phyloP scores from a whole-genome alignment of 371 early-diverging fungal species.

The Dinochytrium kinnereticum region DNA sequence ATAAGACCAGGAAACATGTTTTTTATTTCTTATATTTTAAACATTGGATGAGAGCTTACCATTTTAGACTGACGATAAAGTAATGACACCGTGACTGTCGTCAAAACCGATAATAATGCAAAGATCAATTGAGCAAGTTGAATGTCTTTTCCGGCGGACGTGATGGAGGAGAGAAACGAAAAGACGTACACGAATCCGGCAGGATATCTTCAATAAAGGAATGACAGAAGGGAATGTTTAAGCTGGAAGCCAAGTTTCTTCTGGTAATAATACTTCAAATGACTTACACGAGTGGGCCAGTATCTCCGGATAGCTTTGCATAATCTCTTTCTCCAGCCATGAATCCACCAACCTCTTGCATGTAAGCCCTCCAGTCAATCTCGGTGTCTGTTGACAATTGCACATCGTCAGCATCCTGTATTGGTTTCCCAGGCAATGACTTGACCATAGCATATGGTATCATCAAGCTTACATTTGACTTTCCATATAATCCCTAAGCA shows the following conservation, averaged over 20 bases:
- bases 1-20: no score
- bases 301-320: conserved; percentile 78
- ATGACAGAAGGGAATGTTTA: neutral
- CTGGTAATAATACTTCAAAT: neutral
- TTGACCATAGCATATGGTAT: neutral
- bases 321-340: conserved; percentile 84
- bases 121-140: conserved; percentile 81
- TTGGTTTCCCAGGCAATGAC: neutral
- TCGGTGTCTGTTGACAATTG: conserved; percentile 71
- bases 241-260: neutral
- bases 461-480: conserved; percentile 25
- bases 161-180: conserved; percentile 70
- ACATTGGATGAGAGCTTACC: conserved; percentile 10
- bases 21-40: neutral
- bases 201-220: conserved; percentile 70
- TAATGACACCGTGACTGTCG: conserved; percentile 64
- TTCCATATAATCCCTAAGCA: conserved; percentile 17
- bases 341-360: conserved; percentile 87
- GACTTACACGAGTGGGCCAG: conserved; percentile 89
- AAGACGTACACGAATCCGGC: conserved; percentile 93
- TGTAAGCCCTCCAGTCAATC: conserved; percentile 94
- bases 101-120: conserved; percentile 72
- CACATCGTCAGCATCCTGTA: neutral
- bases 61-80: conserved; percentile 64
- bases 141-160: conserved; percentile 71